Conservation (phyloP, 2,329 filamentous ascomycete species). For the Macrophomina pseudophaseolina region DNA sequence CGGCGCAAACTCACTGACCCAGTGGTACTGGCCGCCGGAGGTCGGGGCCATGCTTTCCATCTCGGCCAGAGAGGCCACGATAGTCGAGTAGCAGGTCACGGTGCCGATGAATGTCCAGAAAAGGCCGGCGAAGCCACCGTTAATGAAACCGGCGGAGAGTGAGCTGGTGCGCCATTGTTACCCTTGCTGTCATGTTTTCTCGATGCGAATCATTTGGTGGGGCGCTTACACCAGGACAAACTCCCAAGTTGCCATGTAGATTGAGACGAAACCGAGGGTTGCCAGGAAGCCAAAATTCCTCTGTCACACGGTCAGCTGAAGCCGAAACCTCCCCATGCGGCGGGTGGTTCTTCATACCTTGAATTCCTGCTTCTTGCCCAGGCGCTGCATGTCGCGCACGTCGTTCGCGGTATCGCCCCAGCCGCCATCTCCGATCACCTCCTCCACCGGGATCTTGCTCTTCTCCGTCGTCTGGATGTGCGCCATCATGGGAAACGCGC, state of each 20-base stretch:
- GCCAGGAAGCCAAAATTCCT: slow-evolving; percentile 58
- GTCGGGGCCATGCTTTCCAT: slow-evolving; percentile 30
- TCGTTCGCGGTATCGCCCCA: slow-evolving; percentile 27
- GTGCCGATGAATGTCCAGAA: slow-evolving; percentile 30
- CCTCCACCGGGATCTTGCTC: not conserved
- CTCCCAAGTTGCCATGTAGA: slow-evolving; percentile 62
- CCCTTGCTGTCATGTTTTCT: not conserved
- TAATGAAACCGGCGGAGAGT: slow-evolving; percentile 28
- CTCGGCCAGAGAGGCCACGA: slow-evolving; percentile 29
- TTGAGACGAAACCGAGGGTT: slow-evolving; percentile 60
- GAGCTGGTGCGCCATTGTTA: slow-evolving; percentile 7
- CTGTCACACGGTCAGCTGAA: slow-evolving; percentile 31
- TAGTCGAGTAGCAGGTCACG: slow-evolving; percentile 26
- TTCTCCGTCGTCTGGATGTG: slow-evolving; percentile 6
- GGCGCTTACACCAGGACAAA: slow-evolving; percentile 45
- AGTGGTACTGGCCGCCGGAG: slow-evolving; percentile 28
- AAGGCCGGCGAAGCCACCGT: slow-evolving; percentile 29
- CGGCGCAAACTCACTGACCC: slow-evolving; percentile 29
- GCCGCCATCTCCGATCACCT: slow-evolving; percentile 14
- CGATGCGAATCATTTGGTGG: not conserved
- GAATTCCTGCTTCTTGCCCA: slow-evolving; percentile 58
- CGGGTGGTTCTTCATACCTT: slow-evolving; percentile 36
- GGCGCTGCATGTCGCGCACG: slow-evolving; percentile 50
- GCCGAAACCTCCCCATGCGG: not conserved
- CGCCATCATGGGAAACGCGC: not conserved